Base-by-base conservation (phyloP, 2,329 filamentous ascomycete genomes). In the Phialophora expanda region DNA sequence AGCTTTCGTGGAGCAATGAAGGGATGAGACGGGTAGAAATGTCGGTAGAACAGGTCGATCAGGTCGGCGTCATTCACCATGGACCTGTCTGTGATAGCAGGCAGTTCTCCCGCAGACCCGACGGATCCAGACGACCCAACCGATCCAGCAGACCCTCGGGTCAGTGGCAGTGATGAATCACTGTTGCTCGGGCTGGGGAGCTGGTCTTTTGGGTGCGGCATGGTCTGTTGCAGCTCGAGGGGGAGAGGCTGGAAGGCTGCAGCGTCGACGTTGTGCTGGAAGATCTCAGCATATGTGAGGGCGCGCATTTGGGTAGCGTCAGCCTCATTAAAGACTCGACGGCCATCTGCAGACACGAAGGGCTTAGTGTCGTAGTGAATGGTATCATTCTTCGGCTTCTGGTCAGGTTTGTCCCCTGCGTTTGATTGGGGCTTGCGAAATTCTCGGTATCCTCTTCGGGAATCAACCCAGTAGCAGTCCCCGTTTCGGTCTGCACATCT, bases 401-500 rank as follows among this genome's bases (percentile, higher is more conserved):
- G 32, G 26, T 59, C 41, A 54, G 22, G 34, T 46, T 57, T 64
- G 28, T 62, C 63, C 4, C 62, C 66, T 41, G 41, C 17, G 12
- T n/a, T 26, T 44, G 60, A 57, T 48, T 66, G 67, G 64, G 11
- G 7, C 50, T 68, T 70, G 62, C 68, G 66, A 63, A 73, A 68
- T 63, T 69, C 68, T 28, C 68, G 66, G 64, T 70, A 71, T 48
- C 69, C 69, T 62, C 69, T 68, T 62, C 68, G 63, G 50, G 68
- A 68, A 41, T 70, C 66, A 50, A 70, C 51, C 68, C 68, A 70
- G 59, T 87, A 79, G 76, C 91, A 94, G 56, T 88, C 83, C 20
- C 83, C 79, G 63, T 84, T 84, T 56, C 84, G 83, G 58, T 80
- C 77, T 24, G 79, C 78, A 76, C 90, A 93, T 61, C 91, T 87